phyloP scores from a whole-genome alignment of 1,284 basidiomycete genomes.

The Pseudozyma sp. region DNA sequence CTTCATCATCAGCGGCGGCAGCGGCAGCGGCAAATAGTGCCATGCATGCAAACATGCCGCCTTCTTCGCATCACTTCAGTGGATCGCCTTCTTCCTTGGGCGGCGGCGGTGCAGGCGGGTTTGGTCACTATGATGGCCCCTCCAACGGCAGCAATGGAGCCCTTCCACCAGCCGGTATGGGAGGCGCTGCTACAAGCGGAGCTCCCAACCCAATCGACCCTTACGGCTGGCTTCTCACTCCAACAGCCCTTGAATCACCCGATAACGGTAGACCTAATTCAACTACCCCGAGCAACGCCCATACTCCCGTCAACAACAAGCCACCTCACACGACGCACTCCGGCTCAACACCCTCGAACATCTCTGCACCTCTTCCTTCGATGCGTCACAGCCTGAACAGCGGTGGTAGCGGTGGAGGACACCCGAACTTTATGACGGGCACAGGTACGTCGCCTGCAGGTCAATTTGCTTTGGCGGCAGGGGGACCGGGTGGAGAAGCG shows the following conservation, averaged over 20 bases:
- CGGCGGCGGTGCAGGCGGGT: not conserved
- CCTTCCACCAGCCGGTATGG: not conserved
- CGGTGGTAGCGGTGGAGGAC: constrained; percentile 15
- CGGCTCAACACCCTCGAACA: not conserved
- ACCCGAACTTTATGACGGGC: constrained; percentile 12
- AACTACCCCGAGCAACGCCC: constrained; percentile 16
- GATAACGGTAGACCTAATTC: constrained; percentile 27
- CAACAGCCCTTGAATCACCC: constrained; percentile 36
- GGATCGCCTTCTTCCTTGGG: constrained; percentile 18
- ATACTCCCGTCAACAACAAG: constrained; percentile 27
- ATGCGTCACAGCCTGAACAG: constrained; percentile 10
- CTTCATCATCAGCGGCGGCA: too few relatives aligned
- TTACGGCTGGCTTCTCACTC: constrained; percentile 50
- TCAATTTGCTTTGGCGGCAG: constrained; percentile 15
- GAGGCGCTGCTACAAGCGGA: not conserved
- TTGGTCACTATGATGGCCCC: constrained; percentile 16
- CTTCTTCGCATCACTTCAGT: constrained; percentile 17
- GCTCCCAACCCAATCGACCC: constrained; percentile 45
- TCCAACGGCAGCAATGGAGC: constrained; percentile 3
- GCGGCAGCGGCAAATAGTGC: too few relatives aligned
- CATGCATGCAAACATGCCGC: constrained; percentile 17
- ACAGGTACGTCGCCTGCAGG: constrained; percentile 15
- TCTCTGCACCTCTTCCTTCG: too few relatives aligned
- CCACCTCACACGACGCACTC: not conserved
- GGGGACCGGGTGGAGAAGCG: constrained; percentile 8